Evolutionary conservation across 495 filamentous ascomycete genomes (phyloP).

Genomic region (Podospora appendiculata): DNA sequence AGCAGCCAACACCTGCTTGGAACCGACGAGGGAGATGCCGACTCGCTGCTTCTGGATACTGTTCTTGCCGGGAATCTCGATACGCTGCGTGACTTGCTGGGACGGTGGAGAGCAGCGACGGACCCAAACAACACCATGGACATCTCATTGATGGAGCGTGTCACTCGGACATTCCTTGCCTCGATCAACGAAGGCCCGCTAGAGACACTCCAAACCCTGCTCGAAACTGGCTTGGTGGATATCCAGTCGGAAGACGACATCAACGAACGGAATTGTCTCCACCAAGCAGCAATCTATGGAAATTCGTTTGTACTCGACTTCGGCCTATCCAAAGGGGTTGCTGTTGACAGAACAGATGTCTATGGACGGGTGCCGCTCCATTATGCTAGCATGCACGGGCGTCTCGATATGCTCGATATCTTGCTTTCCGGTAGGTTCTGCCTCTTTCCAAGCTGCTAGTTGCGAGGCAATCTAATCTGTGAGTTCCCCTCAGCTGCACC

Average conservation of each 20-base stretch:
- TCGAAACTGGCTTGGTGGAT: constrained; percentile 76
- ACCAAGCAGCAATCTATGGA: constrained; percentile 89
- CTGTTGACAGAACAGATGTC: constrained; percentile 75
- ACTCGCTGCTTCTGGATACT: constrained; percentile 80
- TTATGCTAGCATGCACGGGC: constrained; percentile 93
- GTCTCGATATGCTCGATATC: constrained; percentile 71
- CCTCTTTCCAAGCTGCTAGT: not conserved
- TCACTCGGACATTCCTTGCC: constrained; percentile 82
- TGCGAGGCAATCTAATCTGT: not conserved
- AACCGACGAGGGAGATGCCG: constrained; percentile 77
- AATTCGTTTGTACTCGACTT: constrained; percentile 66
- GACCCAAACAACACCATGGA: constrained; percentile 31
- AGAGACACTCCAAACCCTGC: constrained; percentile 62
- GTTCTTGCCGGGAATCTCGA: constrained; percentile 68
- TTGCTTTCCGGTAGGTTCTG: constrained; percentile 50
- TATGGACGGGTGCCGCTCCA: constrained; percentile 92
- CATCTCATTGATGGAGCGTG: constrained; percentile 50
- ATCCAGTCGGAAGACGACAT: constrained; percentile 90
- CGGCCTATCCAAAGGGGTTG: constrained; percentile 61
- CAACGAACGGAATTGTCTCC: constrained; percentile 91
- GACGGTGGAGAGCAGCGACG: constrained; percentile 37
- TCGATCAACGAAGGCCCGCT: constrained; percentile 81
- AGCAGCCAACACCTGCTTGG: constrained; percentile 55
- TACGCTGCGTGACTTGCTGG: constrained; percentile 40
- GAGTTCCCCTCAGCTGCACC: constrained; percentile 31